These are phyloP conservation scores for Jaminaea rosea DNA, from an alignment of 1,284 basidiomycete species.

Conservation along the genomic window DNA sequence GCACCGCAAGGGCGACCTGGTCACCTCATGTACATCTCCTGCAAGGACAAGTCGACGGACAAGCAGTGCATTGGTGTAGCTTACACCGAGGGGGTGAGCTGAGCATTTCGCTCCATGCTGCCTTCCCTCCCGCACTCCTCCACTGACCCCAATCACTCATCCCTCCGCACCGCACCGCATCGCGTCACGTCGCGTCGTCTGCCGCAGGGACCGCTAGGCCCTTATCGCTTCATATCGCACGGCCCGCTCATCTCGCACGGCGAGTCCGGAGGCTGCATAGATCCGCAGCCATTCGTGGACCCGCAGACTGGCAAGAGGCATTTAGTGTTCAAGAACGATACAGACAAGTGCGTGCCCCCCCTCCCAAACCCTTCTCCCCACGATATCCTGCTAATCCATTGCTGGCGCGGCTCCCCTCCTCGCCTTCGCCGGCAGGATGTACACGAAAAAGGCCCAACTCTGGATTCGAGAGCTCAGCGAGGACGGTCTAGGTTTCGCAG, in stretches of 20 bases:
- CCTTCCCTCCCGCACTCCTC: too few species aligned
- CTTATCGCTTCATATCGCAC: constrained; percentile 23
- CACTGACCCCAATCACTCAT: too few species aligned
- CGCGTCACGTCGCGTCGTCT: too few species aligned
- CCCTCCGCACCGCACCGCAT: too few species aligned
- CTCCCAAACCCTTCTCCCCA: too few species aligned
- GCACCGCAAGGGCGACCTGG: constrained; percentile 24
- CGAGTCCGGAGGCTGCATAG: constrained; percentile 22
- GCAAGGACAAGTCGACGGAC: constrained; percentile 14
- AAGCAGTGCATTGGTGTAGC: constrained; percentile 33
- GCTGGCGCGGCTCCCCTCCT: too few species aligned
- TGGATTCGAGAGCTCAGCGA: constrained; percentile 30
- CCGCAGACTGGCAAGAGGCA: constrained; percentile 19
- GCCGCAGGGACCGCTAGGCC: constrained; percentile 16
- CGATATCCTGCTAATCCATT: too few species aligned
- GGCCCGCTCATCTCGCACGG: constrained; percentile 24
- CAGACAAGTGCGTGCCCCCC: too few species aligned
- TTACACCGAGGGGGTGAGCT: constrained; percentile 11
- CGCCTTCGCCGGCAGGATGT: constrained; percentile 23
- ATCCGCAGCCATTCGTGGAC: constrained; percentile 33
- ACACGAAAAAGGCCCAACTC: constrained; percentile 24
- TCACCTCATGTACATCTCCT: constrained; percentile 30
- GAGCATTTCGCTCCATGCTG: too few species aligned
- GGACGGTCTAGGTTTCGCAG: constrained; percentile 24
- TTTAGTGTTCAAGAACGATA: constrained; percentile 25